phyloP scores from a whole-genome alignment of 306 rosid genomes.

The Urtica urens region DNA sequence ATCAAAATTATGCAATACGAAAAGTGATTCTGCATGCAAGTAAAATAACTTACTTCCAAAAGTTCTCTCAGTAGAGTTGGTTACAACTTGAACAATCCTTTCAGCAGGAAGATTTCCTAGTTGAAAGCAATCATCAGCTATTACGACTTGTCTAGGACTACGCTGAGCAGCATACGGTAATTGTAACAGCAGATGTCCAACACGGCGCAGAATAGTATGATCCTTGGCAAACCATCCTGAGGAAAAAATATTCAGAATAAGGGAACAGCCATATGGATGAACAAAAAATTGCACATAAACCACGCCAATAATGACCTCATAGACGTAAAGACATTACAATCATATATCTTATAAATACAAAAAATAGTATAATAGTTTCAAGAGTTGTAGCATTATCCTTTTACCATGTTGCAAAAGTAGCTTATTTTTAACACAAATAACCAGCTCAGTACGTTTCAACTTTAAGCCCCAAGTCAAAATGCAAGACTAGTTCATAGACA shows the following conservation, averaged over 20 bases:
- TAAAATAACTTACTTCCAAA: conserved; percentile 73
- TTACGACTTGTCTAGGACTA: conserved; percentile 62
- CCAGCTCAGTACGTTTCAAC: no score
- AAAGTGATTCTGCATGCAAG: neutral
- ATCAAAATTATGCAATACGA: neutral
- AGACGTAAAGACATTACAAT: no score
- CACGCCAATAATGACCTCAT: neutral
- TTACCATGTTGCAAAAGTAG: no score
- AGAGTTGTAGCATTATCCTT: no score
- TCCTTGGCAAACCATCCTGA: conserved; percentile 93
- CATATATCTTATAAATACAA: no score
- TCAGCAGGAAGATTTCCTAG: conserved; percentile 56
- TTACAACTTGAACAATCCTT: conserved; percentile 67
- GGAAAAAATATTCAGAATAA: conserved; percentile 14
- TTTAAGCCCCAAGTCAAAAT: no score
- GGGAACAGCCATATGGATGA: conserved; percentile 2
- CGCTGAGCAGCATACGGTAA: conserved; percentile 53
- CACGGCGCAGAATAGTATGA: conserved; percentile 54
- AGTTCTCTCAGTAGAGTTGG: conserved; percentile 66
- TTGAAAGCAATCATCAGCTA: conserved; percentile 91
- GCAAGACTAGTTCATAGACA: no score
- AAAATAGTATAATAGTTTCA: no score
- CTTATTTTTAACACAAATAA: no score
- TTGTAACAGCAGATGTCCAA: conserved; percentile 80
- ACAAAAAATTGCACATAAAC: neutral